These are phyloP conservation scores for Aspergillus sp. DNA, from an alignment of 2,329 filamentous ascomycete genomes.

Conservation along the genomic window DNA sequence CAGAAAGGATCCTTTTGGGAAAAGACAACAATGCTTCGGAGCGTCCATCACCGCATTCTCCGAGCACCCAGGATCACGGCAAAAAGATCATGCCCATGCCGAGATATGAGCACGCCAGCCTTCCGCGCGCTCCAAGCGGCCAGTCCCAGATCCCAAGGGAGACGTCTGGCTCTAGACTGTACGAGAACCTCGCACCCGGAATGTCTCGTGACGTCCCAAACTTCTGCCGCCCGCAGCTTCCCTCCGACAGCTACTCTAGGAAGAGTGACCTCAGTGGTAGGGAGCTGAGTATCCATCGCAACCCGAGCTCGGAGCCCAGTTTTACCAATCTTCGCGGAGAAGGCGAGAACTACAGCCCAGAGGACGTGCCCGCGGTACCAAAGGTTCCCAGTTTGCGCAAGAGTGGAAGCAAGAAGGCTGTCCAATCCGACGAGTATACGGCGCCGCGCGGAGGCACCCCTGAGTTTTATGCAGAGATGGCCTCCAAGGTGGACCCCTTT, in stretches of 20 bases:
- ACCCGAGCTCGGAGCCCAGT: slow-evolving; percentile 3
- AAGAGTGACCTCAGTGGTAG: slow-evolving; percentile 6
- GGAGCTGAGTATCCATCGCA: slow-evolving; percentile 8
- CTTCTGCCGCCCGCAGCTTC: slow-evolving; percentile 7
- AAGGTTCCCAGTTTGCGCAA: slow-evolving; percentile 3
- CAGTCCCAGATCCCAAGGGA: background rate
- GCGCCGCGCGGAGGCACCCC: background rate
- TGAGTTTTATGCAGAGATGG: background rate
- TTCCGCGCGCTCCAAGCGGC: background rate
- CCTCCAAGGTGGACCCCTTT: too few species aligned
- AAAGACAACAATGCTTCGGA: slow-evolving; percentile 1
- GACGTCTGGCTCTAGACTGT: background rate
- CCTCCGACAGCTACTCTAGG: slow-evolving; percentile 5
- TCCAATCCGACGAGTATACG: background rate
- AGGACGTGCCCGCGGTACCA: slow-evolving; percentile 5
- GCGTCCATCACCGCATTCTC: background rate
- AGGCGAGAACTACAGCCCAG: background rate
- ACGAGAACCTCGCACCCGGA: background rate
- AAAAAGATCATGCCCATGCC: slow-evolving; percentile 1
- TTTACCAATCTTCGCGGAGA: slow-evolving; percentile 3
- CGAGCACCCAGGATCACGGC: background rate
- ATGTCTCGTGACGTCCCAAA: slow-evolving; percentile 2
- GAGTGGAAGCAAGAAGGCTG: background rate
- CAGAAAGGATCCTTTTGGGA: slow-evolving; percentile 20
- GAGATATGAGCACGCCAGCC: slow-evolving; percentile 1